Evolutionary conservation across 2,329 filamentous ascomycete genomes (phyloP), one percentile per base, ranked within the genome.

Genomic region (Penicillium sp.): DNA sequence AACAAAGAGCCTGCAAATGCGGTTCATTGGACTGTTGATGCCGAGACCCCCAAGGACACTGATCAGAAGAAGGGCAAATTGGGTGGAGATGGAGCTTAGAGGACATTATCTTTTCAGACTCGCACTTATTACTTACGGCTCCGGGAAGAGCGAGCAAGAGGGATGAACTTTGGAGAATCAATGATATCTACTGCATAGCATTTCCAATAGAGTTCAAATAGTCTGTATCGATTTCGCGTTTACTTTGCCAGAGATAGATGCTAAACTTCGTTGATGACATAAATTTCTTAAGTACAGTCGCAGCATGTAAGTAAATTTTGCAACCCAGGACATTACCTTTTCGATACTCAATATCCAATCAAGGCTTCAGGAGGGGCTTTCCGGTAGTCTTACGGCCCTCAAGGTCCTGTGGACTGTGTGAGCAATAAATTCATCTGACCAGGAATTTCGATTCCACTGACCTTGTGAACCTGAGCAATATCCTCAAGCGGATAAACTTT

Each of bases 341-440:
- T 34, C 15, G 6, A 31, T 24, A 31, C 15, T 38, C 23, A 5
- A 13, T 23, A 13, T 26, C 31, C 24, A 55, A 45, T 67, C 64
- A 86, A 43, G 84, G 81, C 74, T 85, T 86, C 65, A 96, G 70
- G 51, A 96, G 70, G 57, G 95, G 72, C 77, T 96, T 96, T 16
- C 92, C 92, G 10, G 85, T 89, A 2, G 90, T 94, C 78, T 87
- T 89, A 63, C 91, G 80, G 39, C 88, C 82, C 73, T 95, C 88
- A 42, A 96, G 79, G 70, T 96, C 90, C 69, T 81, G 47, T 46
- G 23, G 28, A 7, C 36, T 13, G 29, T 45, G 31, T 58, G 42
- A 59, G 46, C 7, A 36, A 42, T 34, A 3, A 13, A 36, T 42
- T 34, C 2, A 13, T 28, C 16, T 8, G 26, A 34, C 15, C 41